These are phyloP conservation scores for Tympanopsis confertula DNA, from an alignment of 2,329 filamentous ascomycete species.

Conservation along the genomic window DNA sequence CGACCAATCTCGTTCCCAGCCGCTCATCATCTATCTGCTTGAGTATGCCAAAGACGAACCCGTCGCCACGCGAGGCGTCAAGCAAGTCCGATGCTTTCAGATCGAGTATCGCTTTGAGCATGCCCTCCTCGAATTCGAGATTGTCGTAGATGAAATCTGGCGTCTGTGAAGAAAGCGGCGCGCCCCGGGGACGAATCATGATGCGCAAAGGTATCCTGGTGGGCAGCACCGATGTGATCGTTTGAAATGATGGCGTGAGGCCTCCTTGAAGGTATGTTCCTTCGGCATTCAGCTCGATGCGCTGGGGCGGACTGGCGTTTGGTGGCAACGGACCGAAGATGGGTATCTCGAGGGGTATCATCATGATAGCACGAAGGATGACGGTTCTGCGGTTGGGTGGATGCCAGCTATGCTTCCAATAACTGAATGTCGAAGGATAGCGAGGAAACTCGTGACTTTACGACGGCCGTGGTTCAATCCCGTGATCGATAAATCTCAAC, in stretches of 20 bases:
- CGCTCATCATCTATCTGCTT: slow-evolving; percentile 2
- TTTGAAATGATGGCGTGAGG: slow-evolving; percentile 31
- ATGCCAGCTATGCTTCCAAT: too few relatives aligned
- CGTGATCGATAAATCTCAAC: too few relatives aligned
- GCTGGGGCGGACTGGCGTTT: slow-evolving; percentile 22
- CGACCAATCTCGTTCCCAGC: slow-evolving; percentile 4
- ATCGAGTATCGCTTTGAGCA: slow-evolving; percentile 24
- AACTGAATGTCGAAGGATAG: too few relatives aligned
- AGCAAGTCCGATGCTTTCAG: slow-evolving; percentile 27
- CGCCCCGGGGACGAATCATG: slow-evolving; percentile 41
- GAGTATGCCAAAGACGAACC: slow-evolving; percentile 44
- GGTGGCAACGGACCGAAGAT: slow-evolving; percentile 39
- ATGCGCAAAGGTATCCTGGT: slow-evolving; percentile 31
- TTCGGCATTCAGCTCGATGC: slow-evolving; percentile 40
- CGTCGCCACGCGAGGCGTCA: slow-evolving; percentile 29
- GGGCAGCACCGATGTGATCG: neutral
- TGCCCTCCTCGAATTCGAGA: slow-evolving; percentile 25
- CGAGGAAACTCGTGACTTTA: too few relatives aligned
- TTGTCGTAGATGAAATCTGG: slow-evolving; percentile 36
- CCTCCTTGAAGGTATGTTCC: slow-evolving; percentile 38
- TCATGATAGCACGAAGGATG: slow-evolving; percentile 5
- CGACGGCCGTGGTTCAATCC: too few relatives aligned
- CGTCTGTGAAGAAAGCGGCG: slow-evolving; percentile 7
- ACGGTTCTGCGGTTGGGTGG: too few relatives aligned
- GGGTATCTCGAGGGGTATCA: slow-evolving; percentile 35